Evolutionary conservation across 1,284 basidiomycete genomes (phyloP).

Genomic region (Singerocomus rubriflavus): DNA sequence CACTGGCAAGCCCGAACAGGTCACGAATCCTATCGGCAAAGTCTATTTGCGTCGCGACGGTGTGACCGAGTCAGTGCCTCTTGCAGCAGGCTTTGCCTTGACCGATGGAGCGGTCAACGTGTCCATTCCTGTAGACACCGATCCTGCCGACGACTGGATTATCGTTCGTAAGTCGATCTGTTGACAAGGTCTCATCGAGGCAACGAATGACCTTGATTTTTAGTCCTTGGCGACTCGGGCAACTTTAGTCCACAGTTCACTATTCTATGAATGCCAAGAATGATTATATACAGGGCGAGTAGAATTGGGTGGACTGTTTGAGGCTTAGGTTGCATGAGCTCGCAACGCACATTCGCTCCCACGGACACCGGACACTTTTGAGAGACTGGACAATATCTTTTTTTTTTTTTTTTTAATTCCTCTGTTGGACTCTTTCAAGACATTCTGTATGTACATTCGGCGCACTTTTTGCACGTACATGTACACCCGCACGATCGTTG

Average conservation of each 20-base stretch:
- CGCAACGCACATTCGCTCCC: background rate
- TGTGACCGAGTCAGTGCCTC: slow-evolving; percentile 27
- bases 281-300: too few relatives aligned
- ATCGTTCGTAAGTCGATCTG: slow-evolving; percentile 40
- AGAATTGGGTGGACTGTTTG: too few relatives aligned
- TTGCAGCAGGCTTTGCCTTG: slow-evolving; percentile 43
- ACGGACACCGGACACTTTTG: slow-evolving; percentile 16
- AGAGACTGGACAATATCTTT: slow-evolving; percentile 9
- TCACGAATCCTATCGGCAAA: slow-evolving; percentile 45
- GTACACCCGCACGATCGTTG: slow-evolving; percentile 12
- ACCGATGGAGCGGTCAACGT: slow-evolving; percentile 38
- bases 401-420: background rate
- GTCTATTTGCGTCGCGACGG: slow-evolving; percentile 39
- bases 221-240: slow-evolving; percentile 53
- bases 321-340: slow-evolving; percentile 4
- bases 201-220: background rate
- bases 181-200: fast-evolving
- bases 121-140: slow-evolving; percentile 37
- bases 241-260: slow-evolving; percentile 41
- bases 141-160: slow-evolving; percentile 35
- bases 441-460: background rate
- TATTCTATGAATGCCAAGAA: slow-evolving; percentile 23
- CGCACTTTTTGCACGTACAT: background rate
- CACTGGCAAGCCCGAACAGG: slow-evolving; percentile 38
- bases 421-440: background rate